Conservation (phyloP, 805 yeast genomes). For the Sugiyamaella smithiae region DNA sequence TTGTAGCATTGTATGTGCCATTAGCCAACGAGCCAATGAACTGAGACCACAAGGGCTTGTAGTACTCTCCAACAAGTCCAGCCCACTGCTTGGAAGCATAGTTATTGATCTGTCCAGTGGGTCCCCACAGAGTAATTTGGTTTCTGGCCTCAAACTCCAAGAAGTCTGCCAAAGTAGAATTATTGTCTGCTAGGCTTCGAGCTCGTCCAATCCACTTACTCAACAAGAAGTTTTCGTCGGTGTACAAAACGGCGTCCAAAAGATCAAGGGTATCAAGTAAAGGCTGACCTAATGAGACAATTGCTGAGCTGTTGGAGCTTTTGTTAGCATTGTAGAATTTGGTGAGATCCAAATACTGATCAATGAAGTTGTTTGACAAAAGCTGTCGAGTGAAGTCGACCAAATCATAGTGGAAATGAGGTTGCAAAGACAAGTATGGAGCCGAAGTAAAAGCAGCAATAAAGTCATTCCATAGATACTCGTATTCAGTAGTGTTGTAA, state of each 20-base stretch:
- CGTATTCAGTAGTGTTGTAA: slow-evolving; percentile 12
- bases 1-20: slow-evolving; percentile 4
- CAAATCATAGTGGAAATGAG: slow-evolving; percentile 17
- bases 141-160: slow-evolving; percentile 19
- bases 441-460: slow-evolving; percentile 2
- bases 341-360: slow-evolving; percentile 11
- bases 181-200: slow-evolving; percentile 7
- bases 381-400: slow-evolving; percentile 20
- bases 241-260: slow-evolving; percentile 16
- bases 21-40: slow-evolving; percentile 9
- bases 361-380: slow-evolving; percentile 16
- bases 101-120: slow-evolving; percentile 14
- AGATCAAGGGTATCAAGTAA: slow-evolving; percentile 5
- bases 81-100: slow-evolving; percentile 23
- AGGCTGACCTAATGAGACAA: neutral
- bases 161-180: slow-evolving; percentile 7
- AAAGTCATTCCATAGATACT: slow-evolving; percentile 12
- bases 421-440: slow-evolving; percentile 5
- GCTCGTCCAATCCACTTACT: slow-evolving; percentile 15
- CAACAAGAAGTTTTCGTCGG: slow-evolving; percentile 15
- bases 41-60: slow-evolving; percentile 15
- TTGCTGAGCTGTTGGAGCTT: neutral
- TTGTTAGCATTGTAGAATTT: neutral
- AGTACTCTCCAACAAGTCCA: slow-evolving; percentile 17
- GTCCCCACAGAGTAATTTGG: slow-evolving; percentile 21